phyloP scores from a whole-genome alignment of 2,329 filamentous ascomycete genomes.

The Alternaria dauci region DNA sequence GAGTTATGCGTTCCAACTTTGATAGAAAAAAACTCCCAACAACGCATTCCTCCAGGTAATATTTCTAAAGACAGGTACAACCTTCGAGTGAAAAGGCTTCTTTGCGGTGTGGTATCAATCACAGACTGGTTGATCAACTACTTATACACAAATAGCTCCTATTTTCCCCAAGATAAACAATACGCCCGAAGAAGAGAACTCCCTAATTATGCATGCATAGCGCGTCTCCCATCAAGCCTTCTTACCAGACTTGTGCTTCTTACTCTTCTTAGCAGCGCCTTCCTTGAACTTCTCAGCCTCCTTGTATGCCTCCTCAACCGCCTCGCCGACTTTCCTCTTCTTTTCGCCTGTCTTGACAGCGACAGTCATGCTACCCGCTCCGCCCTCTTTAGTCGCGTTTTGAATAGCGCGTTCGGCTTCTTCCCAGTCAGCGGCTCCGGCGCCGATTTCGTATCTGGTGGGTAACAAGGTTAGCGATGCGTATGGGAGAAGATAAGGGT shows the following conservation, averaged over 20 bases:
- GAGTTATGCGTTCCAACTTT: not conserved
- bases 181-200: not conserved
- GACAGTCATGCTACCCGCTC: slow-evolving; percentile 70
- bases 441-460: slow-evolving; percentile 56
- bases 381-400: slow-evolving; percentile 56
- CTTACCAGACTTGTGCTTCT: slow-evolving; percentile 55
- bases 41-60: not conserved
- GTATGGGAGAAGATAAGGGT: not conserved
- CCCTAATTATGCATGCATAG: slow-evolving; percentile 2
- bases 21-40: not conserved
- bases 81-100: not conserved
- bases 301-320: slow-evolving; percentile 58
- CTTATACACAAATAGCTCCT: not conserved
- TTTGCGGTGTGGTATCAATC: not conserved
- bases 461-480: slow-evolving; percentile 6
- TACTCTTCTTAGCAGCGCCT: slow-evolving; percentile 45
- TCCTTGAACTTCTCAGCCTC: slow-evolving; percentile 50
- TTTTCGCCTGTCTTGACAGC: slow-evolving; percentile 80
- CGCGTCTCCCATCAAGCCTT: slow-evolving; percentile 34
- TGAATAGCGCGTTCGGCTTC: slow-evolving; percentile 77
- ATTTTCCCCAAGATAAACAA: not conserved
- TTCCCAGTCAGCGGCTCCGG: slow-evolving; percentile 62
- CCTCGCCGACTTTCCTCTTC: slow-evolving; percentile 76
- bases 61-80: not conserved
- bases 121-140: not conserved